Conservation (phyloP, 225 moss, liverwort and hornwort species). For the Physcomitrium patens region DNA sequence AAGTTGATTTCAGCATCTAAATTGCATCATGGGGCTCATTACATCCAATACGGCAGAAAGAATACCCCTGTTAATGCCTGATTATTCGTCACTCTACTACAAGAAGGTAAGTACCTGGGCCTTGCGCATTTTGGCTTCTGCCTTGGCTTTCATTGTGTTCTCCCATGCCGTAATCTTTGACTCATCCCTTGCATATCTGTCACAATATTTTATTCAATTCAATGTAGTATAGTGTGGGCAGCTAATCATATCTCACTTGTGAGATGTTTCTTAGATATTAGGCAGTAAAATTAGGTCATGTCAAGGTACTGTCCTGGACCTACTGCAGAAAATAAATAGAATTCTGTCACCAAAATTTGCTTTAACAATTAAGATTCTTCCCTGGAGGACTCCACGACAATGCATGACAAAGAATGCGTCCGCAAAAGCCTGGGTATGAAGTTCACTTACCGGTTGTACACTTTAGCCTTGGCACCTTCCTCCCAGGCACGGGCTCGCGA, state of each 20-base stretch:
- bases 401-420: neutral
- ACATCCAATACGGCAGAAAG: neutral
- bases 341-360: neutral
- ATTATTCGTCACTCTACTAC: neutral
- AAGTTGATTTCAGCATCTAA: neutral
- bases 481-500: slow-evolving; percentile 64
- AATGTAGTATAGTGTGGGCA: neutral
- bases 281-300: neutral
- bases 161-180: slow-evolving; percentile 67
- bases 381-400: neutral
- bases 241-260: neutral
- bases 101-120: slow-evolving; percentile 42
- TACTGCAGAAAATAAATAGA: neutral
- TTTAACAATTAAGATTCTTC: neutral
- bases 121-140: slow-evolving; percentile 61
- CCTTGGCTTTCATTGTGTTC: slow-evolving; percentile 67
- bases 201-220: slow-evolving; percentile 2
- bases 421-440: neutral
- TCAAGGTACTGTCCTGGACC: neutral
- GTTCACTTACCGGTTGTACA: slow-evolving; percentile 43
- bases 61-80: neutral
- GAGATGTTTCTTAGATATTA: neutral
- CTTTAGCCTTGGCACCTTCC: slow-evolving; percentile 65
- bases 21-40: neutral
- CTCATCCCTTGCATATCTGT: slow-evolving; percentile 64